Evolutionary conservation across 768 basidiomycete species (phyloP).

Genomic region (Collybia sp.): DNA sequence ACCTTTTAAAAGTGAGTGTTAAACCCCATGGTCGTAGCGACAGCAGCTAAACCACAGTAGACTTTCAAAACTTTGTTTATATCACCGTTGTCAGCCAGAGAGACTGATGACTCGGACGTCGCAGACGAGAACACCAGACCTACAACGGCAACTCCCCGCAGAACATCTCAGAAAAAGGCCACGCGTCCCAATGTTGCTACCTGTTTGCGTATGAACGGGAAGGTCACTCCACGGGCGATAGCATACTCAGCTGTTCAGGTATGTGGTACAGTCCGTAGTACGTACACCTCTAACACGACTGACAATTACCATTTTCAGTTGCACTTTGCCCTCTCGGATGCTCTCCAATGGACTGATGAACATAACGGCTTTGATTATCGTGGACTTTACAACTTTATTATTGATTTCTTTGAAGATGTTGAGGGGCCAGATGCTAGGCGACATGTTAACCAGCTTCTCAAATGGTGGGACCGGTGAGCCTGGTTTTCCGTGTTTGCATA

Average conservation of each 20-base stretch:
- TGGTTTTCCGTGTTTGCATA: too few species aligned
- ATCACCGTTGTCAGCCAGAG: constrained; percentile 10
- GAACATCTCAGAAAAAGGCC: background rate
- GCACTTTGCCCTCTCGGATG: constrained; percentile 14
- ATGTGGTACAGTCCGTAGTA: constrained; percentile 3
- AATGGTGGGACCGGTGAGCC: constrained; percentile 15
- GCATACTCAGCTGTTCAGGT: constrained; percentile 25
- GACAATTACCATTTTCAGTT: constrained; percentile 8
- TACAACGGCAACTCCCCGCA: background rate
- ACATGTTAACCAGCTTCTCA: constrained; percentile 5
- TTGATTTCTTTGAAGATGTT: constrained; percentile 13
- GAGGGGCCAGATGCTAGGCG: constrained; percentile 3
- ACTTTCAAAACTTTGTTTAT: constrained; percentile 12
- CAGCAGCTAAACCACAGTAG: too few species aligned
- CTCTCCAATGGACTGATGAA: constrained; percentile 10
- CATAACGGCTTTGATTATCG: constrained; percentile 16
- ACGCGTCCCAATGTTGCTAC: constrained; percentile 6
- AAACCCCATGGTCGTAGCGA: too few species aligned
- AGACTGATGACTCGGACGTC: constrained; percentile 1
- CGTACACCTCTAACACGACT: background rate
- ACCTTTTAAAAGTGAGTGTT: constrained; percentile 16
- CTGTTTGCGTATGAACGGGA: constrained; percentile 7
- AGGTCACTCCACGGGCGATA: constrained; percentile 19
- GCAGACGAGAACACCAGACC: constrained; percentile 3
- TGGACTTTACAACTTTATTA: constrained; percentile 10